Evolutionary conservation across 768 basidiomycete species (phyloP).

Genomic region (Tubosaeta brunneosetosa): DNA sequence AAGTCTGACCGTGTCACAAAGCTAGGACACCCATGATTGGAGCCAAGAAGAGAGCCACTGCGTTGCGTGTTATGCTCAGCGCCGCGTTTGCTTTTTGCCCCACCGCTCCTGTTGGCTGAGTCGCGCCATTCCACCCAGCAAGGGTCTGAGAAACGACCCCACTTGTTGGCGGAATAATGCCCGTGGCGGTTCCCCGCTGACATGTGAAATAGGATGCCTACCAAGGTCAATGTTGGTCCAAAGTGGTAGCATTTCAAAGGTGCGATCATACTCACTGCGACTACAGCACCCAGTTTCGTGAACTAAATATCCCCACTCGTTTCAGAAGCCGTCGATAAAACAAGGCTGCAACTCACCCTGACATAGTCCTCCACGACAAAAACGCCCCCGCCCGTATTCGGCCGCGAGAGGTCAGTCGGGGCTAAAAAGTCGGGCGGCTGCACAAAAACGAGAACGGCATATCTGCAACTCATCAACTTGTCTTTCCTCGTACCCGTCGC

Average conservation of each 20-base stretch:
- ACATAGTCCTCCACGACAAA: constrained; percentile 60
- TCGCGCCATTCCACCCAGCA: constrained; percentile 18
- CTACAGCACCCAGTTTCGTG: constrained; percentile 52
- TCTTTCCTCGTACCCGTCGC: background rate
- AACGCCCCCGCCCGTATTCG: constrained; percentile 47
- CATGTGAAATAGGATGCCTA: constrained; percentile 72
- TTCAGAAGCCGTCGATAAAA: background rate
- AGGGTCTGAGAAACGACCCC: constrained; percentile 63
- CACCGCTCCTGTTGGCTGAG: constrained; percentile 9
- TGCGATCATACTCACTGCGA: constrained; percentile 50
- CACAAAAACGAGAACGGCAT: constrained; percentile 58
- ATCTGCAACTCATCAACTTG: constrained; percentile 38
- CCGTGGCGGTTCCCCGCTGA: constrained; percentile 59
- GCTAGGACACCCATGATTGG: constrained; percentile 28
- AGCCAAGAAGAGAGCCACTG: constrained; percentile 20
- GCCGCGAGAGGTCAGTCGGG: constrained; percentile 49
- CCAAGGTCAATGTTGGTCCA: constrained; percentile 3
- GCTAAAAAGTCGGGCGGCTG: constrained; percentile 63
- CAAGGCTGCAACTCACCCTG: constrained; percentile 31
- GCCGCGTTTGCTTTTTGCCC: constrained; percentile 23
- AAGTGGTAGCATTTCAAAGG: background rate
- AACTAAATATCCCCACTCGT: constrained; percentile 27
- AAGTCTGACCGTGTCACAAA: constrained; percentile 8
- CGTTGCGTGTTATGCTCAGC: constrained; percentile 16
- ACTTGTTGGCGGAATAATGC: constrained; percentile 53